Base-by-base conservation (phyloP, 2,329 filamentous ascomycete species). In the Gaeumannomyces sp. region DNA sequence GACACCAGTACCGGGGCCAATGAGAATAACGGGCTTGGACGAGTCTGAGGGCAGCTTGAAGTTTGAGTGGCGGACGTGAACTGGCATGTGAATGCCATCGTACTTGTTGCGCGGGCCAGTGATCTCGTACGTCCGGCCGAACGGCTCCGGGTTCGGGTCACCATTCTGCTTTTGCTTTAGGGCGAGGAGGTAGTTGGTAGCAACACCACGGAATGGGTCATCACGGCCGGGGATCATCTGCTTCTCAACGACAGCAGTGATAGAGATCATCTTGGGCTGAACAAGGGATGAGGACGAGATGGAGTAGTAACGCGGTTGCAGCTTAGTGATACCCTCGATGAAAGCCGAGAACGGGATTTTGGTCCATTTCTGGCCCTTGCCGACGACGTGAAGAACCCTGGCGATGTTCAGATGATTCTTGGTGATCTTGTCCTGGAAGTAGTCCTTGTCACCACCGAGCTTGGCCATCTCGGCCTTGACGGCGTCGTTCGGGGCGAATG, bases 31-130 rank as follows among this genome's bases (percentile, higher is more conserved):
- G 35, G 95, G 95, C 79, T 96, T 96, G 61, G 90, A 87, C 4
- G 95, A 93, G 72, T 99, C 93, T 22, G 95, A 97, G 11, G 95
- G 95, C 35, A 99, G 86, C 82, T 98, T 98, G 86, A 99, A 99
- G 82, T 98, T 99, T 69, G 95, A 98, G 80, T 97, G 94, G 69
- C 95, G 92, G 66, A 99, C 88, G 74, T 99, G 95, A 19, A 99
- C 92, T 3, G 95, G 95, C 29, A 98, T 89, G 73, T 96, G 93
- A 67, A 97, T 89, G 67, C 94, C 94, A 72, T 97, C 92, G 77
- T 98, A 99, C 80, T 96, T 98, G 84, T 97, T 96, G 73, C 95
- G 87, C 22, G 95, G 95, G 16, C 95, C 95, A 61, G 79, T 89
- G 70, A 98, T 90, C 65, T 92, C 85, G 77, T 98, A 99, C 64